phyloP scores from a whole-genome alignment of 805 yeast genomes.

The Kluyveromyces aestuarii region DNA sequence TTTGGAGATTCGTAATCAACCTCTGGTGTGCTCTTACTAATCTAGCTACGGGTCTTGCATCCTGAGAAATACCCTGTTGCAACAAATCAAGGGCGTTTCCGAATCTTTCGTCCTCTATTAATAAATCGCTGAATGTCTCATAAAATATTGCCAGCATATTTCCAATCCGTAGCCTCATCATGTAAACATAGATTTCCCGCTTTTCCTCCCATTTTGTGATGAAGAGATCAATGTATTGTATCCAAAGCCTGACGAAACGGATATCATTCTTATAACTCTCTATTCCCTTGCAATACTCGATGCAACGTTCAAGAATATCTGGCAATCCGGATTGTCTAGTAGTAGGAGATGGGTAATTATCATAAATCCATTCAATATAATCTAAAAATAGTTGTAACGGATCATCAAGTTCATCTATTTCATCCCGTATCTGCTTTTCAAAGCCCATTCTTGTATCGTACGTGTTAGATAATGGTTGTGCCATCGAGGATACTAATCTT shows the following conservation, averaged over 20 bases:
- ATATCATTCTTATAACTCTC: slow-evolving; percentile 72
- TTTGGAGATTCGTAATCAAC: slow-evolving; percentile 6
- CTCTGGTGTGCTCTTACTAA: slow-evolving; percentile 21
- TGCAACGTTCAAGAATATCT: slow-evolving; percentile 58
- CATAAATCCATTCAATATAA: slow-evolving; percentile 65
- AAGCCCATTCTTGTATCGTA: slow-evolving; percentile 33
- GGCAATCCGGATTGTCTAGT: slow-evolving; percentile 58
- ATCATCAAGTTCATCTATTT: slow-evolving; percentile 63
- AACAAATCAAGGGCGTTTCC: slow-evolving; percentile 13
- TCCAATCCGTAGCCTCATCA: slow-evolving; percentile 69
- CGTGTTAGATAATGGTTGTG: slow-evolving; percentile 12
- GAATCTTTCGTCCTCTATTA: slow-evolving; percentile 9
- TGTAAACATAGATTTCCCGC: slow-evolving; percentile 57
- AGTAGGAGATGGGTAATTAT: slow-evolving; percentile 51
- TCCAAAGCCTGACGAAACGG: slow-evolving; percentile 72
- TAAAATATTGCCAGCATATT: slow-evolving; percentile 56
- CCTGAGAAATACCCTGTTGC: slow-evolving; percentile 31
- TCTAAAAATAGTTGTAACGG: slow-evolving; percentile 72
- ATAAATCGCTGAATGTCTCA: slow-evolving; percentile 61
- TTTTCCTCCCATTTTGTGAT: slow-evolving; percentile 45
- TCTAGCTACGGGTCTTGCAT: slow-evolving; percentile 58
- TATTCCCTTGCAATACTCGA: slow-evolving; percentile 56
- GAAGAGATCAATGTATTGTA: slow-evolving; percentile 49
- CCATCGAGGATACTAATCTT: slow-evolving; percentile 39
- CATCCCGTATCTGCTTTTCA: slow-evolving; percentile 39